Conservation (phyloP, 768 basidiomycete species). For the Cystofilobasidium bisporidii region DNA sequence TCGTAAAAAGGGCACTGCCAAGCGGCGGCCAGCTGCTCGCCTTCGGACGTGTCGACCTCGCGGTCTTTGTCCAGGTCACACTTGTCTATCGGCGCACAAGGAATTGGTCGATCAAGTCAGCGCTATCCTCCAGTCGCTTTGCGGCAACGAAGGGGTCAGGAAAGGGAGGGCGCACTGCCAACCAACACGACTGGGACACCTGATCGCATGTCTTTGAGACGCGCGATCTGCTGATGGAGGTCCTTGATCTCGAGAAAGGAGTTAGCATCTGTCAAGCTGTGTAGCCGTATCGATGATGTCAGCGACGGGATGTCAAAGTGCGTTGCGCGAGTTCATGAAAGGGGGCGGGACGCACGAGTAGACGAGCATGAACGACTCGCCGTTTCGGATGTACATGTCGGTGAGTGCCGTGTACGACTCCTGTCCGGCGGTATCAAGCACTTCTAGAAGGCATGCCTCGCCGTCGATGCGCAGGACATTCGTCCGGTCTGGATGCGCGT, state of each 20-base stretch:
- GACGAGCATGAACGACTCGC: slow-evolving; percentile 19
- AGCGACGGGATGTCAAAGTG: neutral
- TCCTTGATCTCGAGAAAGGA: slow-evolving; percentile 12
- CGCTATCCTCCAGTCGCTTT: neutral
- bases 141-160: neutral
- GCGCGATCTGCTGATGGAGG: slow-evolving; percentile 15
- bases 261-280: slow-evolving; percentile 11
- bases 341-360: neutral
- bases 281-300: too few species aligned
- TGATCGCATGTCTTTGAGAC: slow-evolving; percentile 10
- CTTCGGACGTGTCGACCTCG: slow-evolving; percentile 11
- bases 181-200: slow-evolving; percentile 15
- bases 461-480: slow-evolving; percentile 7
- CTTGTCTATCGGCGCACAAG: slow-evolving; percentile 12
- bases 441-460: slow-evolving; percentile 17
- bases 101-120: too few species aligned
- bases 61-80: slow-evolving; percentile 13
- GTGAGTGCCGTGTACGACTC: slow-evolving; percentile 21
- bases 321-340: neutral
- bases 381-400: slow-evolving; percentile 19
- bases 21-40: slow-evolving; percentile 4
- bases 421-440: slow-evolving; percentile 22
- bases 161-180: slow-evolving; percentile 6
- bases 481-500: neutral
- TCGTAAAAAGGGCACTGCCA: slow-evolving; percentile 20